A percentile compares a stretch with the other conserved stretches of the same genome.
These are phyloP conservation scores for Colletotrichum siamense DNA, from an alignment of 2,329 filamentous ascomycete genomes.

Conservation along the genomic window DNA sequence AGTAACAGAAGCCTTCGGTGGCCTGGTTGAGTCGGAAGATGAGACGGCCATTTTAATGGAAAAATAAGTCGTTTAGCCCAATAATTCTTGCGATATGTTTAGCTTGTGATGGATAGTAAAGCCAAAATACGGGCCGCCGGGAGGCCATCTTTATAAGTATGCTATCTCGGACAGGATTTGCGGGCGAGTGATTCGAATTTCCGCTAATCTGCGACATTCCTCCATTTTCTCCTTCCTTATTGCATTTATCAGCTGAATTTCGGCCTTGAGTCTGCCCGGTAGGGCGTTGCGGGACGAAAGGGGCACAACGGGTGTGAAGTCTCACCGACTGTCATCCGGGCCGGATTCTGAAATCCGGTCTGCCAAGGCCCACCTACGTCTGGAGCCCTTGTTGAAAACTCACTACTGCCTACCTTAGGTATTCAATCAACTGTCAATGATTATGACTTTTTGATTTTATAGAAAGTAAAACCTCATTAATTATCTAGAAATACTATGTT, in stretches of 20 bases:
- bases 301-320: background rate
- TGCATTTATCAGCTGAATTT: background rate
- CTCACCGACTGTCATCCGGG: background rate
- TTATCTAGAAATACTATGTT: no score
- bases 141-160: background rate
- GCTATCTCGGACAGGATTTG: background rate
- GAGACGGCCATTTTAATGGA: background rate
- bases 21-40: background rate
- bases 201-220: background rate
- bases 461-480: background rate
- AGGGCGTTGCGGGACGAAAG: background rate
- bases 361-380: background rate
- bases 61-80: background rate
- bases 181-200: background rate
- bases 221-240: rapidly evolving
- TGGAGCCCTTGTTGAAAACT: background rate
- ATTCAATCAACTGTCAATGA: background rate
- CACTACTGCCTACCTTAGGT: background rate
- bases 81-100: background rate
- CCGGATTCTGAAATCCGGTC: conserved; percentile 4
- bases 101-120: background rate
- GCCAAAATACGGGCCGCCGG: background rate
- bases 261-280: background rate
- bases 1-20: background rate
- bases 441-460: rapidly evolving